Conservation (phyloP, 2,329 filamentous ascomycete genomes). For the Arthrocladium fulminans region DNA sequence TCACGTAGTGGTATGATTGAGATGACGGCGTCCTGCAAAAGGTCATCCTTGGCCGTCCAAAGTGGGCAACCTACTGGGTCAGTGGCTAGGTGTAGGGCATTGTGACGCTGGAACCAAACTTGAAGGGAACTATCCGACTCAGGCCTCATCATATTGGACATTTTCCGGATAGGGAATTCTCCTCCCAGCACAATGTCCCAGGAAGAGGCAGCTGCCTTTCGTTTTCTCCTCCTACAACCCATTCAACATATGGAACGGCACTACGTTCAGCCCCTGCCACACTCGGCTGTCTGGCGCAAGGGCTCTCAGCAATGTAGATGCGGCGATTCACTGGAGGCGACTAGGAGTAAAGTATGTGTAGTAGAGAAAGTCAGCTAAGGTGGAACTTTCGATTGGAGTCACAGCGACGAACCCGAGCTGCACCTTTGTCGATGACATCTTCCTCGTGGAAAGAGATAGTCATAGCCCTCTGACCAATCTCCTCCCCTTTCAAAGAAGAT, state of each 20-base stretch:
- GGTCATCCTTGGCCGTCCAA: too few species aligned
- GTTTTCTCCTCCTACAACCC: slow-evolving; percentile 7
- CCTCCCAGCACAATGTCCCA: background rate
- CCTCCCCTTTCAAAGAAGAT: background rate
- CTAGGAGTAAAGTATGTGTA: background rate
- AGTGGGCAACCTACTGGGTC: too few species aligned
- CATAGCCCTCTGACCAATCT: background rate
- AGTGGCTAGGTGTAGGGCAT: too few species aligned
- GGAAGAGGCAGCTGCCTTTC: background rate
- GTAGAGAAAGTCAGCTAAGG: background rate
- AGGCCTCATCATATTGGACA: too few species aligned
- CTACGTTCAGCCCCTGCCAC: background rate
- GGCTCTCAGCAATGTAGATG: slow-evolving; percentile 9
- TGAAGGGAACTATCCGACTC: too few species aligned
- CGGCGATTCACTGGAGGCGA: slow-evolving; percentile 4
- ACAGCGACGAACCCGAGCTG: slow-evolving; percentile 1
- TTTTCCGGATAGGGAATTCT: too few species aligned
- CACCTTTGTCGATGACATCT: too few species aligned
- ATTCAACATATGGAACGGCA: slow-evolving; percentile 8
- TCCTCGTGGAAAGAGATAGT: too few species aligned
- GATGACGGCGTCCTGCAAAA: too few species aligned
- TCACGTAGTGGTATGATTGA: too few species aligned
- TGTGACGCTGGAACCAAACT: too few species aligned
- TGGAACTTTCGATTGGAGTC: background rate
- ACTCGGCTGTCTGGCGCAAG: slow-evolving; percentile 7